Evolutionary conservation across 805 yeast species (phyloP).

Genomic region (Schwanniomyces occidentalis): DNA sequence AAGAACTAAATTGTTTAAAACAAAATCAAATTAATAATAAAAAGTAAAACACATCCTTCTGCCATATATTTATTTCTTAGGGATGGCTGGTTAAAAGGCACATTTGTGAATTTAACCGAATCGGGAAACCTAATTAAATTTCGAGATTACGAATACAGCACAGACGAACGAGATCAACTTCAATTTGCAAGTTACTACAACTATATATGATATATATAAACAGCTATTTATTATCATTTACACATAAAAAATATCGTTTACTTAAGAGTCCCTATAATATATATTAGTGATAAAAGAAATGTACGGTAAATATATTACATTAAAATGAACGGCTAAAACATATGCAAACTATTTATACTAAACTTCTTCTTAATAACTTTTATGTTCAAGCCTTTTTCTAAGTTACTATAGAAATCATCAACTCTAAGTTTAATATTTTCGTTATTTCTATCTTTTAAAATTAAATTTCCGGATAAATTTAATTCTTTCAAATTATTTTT

Average conservation of each 20-base stretch:
- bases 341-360: slow-evolving; percentile 28
- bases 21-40: neutral
- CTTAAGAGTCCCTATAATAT: too few species aligned
- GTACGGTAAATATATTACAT: too few species aligned
- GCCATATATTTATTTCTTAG: neutral
- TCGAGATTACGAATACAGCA: too few species aligned
- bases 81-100: slow-evolving; percentile 7
- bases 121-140: slow-evolving; percentile 2
- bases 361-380: slow-evolving; percentile 19
- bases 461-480: slow-evolving; percentile 19
- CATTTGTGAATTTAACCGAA: slow-evolving; percentile 3
- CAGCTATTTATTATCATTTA: too few species aligned
- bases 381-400: slow-evolving; percentile 23
- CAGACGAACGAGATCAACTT: too few species aligned
- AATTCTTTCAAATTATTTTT: slow-evolving; percentile 14
- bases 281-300: too few species aligned
- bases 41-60: slow-evolving; percentile 3
- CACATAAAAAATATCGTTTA: too few species aligned
- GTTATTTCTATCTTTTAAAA: slow-evolving; percentile 11
- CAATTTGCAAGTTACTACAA: too few species aligned
- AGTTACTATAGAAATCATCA: slow-evolving; percentile 21
- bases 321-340: too few species aligned
- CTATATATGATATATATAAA: too few species aligned
- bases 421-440: slow-evolving; percentile 12
- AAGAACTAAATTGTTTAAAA: too few species aligned